Base-by-base conservation (phyloP, 495 filamentous ascomycete genomes). In the Aspergillus conjunctus region DNA sequence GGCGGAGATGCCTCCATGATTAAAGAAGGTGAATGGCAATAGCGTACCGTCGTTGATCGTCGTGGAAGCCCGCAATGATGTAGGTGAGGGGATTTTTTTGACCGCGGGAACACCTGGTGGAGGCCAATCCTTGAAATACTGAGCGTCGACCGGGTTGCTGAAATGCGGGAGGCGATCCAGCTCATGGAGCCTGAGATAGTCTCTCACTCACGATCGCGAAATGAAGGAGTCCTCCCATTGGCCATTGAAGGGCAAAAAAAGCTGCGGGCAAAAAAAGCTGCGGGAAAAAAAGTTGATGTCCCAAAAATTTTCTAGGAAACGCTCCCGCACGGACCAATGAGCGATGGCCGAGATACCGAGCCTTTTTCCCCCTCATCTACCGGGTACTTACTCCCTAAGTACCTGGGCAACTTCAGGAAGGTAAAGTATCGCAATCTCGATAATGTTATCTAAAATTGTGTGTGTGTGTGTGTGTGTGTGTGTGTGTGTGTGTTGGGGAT, bases 1-100 rank as follows among this genome's bases (percentile, higher is more conserved):
- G 61, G 51, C n/a, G 46, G 39, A n/a, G 50, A 50, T n/a, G 52
- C 17, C 30, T 45, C 26, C 51, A 49, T 41, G 10, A 18, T 46
- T 12, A 17, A 22, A 33, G 31, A 20, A 22, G 21, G 46, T 1
- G 26, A 57, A 12, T 30, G 12, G 26, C 7, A 56, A 45, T 30
- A 15, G 8, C 45, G 51, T 2, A 39, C 9, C 26, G 26, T 2
- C 7, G 26, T 10, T 21, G 33, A 46, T 4, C 15, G 31, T 37
- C 10, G 32, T 11, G 26, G n/a, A 43, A 45, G n/a, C 9, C 46
- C 18, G 4, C 52, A 39, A 34, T 30, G 51, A 30, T 33, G 54
- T 1, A 21, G 14, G 31, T 4, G n/a, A 34, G 34, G 9, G 44
- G 12, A 12, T 11, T 33, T 44, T 33, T 17, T 32, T 4, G 31